phyloP scores from a whole-genome alignment of 805 yeast species.

The Saturnispora mendoncae region DNA sequence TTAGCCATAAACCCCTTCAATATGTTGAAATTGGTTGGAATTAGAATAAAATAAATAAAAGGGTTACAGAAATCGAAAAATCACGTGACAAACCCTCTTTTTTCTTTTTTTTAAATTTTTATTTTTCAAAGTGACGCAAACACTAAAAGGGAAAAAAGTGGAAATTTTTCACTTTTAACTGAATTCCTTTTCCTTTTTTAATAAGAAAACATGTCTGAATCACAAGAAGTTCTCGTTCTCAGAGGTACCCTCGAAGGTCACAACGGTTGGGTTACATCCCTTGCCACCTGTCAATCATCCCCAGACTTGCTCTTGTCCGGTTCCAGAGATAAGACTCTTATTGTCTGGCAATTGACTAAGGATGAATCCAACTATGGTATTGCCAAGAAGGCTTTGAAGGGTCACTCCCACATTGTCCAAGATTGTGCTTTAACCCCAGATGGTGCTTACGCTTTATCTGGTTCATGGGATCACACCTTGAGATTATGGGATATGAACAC shows the following conservation, averaged over 20 bases:
- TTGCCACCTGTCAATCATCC: constrained; percentile 96
- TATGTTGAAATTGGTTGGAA: too few species aligned
- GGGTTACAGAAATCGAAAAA: background rate
- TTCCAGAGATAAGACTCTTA: constrained; percentile 97
- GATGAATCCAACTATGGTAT: constrained; percentile 97
- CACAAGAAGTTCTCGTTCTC: constrained; percentile 92
- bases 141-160: too few species aligned
- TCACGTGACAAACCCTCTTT: constrained; percentile 2
- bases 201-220: constrained; percentile 48
- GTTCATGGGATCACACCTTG: constrained; percentile 99
- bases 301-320: constrained; percentile 97
- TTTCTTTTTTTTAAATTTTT: too few species aligned
- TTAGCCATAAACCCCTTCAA: too few species aligned
- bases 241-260: constrained; percentile 98
- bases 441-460: constrained; percentile 95
- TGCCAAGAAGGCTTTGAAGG: constrained; percentile 93
- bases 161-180: background rate
- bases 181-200: background rate
- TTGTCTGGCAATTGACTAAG: constrained; percentile 94
- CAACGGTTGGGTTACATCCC: constrained; percentile 96
- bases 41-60: background rate
- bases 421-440: constrained; percentile 97
- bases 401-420: constrained; percentile 98
- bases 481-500: constrained; percentile 96
- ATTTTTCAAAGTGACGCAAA: too few species aligned